Percentiles rank a stretch among this genome's conserved stretches.
These are phyloP conservation scores for Yarrowia bubula DNA, from an alignment of 805 yeast species.

Conservation along the genomic window DNA sequence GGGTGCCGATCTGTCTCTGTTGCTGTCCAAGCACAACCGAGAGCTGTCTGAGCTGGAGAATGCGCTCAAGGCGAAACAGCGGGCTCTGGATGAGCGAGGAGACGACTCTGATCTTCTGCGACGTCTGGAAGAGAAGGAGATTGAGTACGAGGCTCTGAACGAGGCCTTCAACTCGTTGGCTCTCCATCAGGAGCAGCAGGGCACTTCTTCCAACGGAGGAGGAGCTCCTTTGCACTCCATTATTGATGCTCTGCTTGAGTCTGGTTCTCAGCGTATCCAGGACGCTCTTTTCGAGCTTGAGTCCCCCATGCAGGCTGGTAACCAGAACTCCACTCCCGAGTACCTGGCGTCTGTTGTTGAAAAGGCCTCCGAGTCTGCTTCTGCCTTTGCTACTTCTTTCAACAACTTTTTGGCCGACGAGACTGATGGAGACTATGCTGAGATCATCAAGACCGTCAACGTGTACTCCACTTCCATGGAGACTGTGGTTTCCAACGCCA, in stretches of 20 bases:
- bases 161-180: conserved; percentile 61
- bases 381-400: conserved; percentile 77
- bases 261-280: conserved; percentile 71
- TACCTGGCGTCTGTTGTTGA: conserved; percentile 68
- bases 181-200: conserved; percentile 38
- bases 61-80: conserved; percentile 40
- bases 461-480: conserved; percentile 59
- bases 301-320: conserved; percentile 81
- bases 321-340: conserved; percentile 69
- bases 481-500: conserved; percentile 63
- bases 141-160: conserved; percentile 73
- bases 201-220: background rate
- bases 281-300: conserved; percentile 66
- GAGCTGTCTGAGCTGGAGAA: conserved; percentile 56
- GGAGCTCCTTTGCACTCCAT: conserved; percentile 50
- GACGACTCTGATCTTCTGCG: conserved; percentile 40
- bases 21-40: conserved; percentile 59
- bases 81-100: conserved; percentile 38
- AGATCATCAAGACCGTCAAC: conserved; percentile 60
- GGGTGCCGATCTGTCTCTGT: conserved; percentile 58
- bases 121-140: conserved; percentile 62
- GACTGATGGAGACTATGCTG: conserved; percentile 57
- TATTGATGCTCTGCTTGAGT: conserved; percentile 64
- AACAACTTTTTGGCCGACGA: conserved; percentile 77
- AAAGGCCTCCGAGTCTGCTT: conserved; percentile 64